Evolutionary conservation across 2,329 filamentous ascomycete genomes (phyloP).

Genomic region (Colletotrichum lentis): DNA sequence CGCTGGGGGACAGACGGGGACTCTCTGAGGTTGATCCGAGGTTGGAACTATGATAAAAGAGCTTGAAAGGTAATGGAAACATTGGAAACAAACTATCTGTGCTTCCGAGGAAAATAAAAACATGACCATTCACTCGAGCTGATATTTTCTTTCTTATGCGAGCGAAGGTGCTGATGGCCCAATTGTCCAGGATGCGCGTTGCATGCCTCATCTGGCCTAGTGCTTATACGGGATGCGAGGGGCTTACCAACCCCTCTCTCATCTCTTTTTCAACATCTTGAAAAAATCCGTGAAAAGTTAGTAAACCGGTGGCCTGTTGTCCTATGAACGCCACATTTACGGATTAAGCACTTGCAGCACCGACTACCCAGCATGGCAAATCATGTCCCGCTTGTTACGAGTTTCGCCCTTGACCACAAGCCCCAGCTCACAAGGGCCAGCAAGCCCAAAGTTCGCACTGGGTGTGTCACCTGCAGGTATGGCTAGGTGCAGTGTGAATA

Average conservation of each 20-base stretch:
- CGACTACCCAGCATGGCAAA: neutral
- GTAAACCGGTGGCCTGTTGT: neutral
- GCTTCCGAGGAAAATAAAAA: too few relatives aligned
- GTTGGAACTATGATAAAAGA: too few relatives aligned
- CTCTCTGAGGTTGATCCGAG: slow-evolving; percentile 1
- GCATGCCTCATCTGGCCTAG: neutral
- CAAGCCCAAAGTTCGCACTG: slow-evolving; percentile 20
- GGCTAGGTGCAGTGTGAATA: neutral
- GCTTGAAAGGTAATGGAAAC: too few relatives aligned
- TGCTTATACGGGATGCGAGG: neutral
- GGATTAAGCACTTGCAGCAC: neutral
- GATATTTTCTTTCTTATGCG: too few relatives aligned
- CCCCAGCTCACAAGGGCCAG: neutral
- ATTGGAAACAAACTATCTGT: too few relatives aligned
- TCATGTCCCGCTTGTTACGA: neutral
- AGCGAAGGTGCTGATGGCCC: neutral
- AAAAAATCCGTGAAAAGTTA: too few relatives aligned
- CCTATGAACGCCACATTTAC: too few relatives aligned
- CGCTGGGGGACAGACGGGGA: slow-evolving; percentile 29
- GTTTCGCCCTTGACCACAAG: slow-evolving; percentile 3
- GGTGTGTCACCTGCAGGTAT: slow-evolving; percentile 27
- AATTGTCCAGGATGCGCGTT: neutral
- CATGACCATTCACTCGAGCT: too few relatives aligned
- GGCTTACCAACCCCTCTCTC: neutral
- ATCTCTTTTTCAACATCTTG: neutral